phyloP scores from a whole-genome alignment of 495 filamentous ascomycete genomes.

The Opeltia flavorubescens region DNA sequence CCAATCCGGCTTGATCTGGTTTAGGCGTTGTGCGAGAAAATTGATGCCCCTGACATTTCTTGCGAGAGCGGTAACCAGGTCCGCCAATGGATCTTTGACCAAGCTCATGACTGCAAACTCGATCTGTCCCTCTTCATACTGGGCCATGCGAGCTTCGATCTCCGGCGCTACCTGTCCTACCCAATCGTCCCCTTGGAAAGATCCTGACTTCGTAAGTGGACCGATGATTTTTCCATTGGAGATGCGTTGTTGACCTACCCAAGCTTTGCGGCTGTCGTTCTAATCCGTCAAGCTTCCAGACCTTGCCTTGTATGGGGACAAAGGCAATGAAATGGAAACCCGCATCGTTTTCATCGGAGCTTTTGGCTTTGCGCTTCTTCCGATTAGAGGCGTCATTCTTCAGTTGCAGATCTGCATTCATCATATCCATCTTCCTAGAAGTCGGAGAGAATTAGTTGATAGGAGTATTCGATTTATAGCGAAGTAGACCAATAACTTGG shows the following conservation, averaged over 20 bases:
- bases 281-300: slow-evolving; percentile 89
- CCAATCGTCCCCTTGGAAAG: slow-evolving; percentile 33
- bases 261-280: slow-evolving; percentile 57
- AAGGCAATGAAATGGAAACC: slow-evolving; percentile 84
- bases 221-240: too few relatives aligned
- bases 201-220: slow-evolving; percentile 17
- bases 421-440: slow-evolving; percentile 57
- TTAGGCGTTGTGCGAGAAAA: slow-evolving; percentile 23
- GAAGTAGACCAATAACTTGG: background rate
- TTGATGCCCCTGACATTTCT: slow-evolving; percentile 31
- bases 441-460: slow-evolving; percentile 2
- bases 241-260: slow-evolving; percentile 43
- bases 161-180: slow-evolving; percentile 31
- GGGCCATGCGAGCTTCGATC: slow-evolving; percentile 35
- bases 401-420: slow-evolving; percentile 59
- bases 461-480: background rate
- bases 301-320: slow-evolving; percentile 55
- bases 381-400: slow-evolving; percentile 40
- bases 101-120: slow-evolving; percentile 44
- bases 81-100: slow-evolving; percentile 35
- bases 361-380: slow-evolving; percentile 16
- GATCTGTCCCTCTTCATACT: slow-evolving; percentile 39
- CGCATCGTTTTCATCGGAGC: slow-evolving; percentile 32
- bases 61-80: slow-evolving; percentile 27
- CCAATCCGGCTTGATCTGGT: slow-evolving; percentile 18